These are phyloP conservation scores for Pseudopithomyces chartarum DNA, from an alignment of 2,329 filamentous ascomycete genomes.

Conservation along the genomic window DNA sequence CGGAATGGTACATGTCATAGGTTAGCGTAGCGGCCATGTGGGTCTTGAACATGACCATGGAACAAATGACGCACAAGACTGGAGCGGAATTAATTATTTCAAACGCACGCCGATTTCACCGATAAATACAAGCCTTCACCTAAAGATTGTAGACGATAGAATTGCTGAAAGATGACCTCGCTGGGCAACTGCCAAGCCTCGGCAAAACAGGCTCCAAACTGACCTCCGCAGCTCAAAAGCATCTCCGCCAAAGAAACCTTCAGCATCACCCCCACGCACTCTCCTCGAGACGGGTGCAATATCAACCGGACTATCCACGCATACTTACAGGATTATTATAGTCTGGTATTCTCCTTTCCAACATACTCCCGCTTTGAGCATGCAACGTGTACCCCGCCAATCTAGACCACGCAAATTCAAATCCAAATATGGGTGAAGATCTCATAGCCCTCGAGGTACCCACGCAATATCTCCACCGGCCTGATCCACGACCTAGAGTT, in stretches of 20 bases:
- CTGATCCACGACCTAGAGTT: constrained; percentile 11
- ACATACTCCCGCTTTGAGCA: constrained; percentile 24
- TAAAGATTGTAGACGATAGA: neutral
- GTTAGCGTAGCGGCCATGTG: constrained; percentile 2
- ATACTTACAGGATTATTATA: neutral
- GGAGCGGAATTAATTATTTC: neutral
- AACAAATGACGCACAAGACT: constrained; percentile 4
- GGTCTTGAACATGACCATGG: neutral
- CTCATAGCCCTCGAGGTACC: constrained; percentile 40
- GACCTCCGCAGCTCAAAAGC: neutral
- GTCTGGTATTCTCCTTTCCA: neutral
- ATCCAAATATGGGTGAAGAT: constrained; percentile 43
- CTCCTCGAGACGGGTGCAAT: neutral
- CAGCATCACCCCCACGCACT: neutral
- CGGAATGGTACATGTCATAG: neutral
- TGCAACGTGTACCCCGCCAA: constrained; percentile 25
- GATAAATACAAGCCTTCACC: neutral
- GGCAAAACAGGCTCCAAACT: constrained; percentile 1
- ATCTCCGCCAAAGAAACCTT: neutral
- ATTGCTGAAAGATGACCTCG: neutral
- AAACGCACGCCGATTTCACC: neutral
- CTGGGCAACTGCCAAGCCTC: constrained; percentile 1
- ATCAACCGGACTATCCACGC: neutral
- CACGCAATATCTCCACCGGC: neutral
- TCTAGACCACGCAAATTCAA: constrained; percentile 27